phyloP scores from a whole-genome alignment of 768 basidiomycete genomes.

The Candolleomyces aberdarensis region DNA sequence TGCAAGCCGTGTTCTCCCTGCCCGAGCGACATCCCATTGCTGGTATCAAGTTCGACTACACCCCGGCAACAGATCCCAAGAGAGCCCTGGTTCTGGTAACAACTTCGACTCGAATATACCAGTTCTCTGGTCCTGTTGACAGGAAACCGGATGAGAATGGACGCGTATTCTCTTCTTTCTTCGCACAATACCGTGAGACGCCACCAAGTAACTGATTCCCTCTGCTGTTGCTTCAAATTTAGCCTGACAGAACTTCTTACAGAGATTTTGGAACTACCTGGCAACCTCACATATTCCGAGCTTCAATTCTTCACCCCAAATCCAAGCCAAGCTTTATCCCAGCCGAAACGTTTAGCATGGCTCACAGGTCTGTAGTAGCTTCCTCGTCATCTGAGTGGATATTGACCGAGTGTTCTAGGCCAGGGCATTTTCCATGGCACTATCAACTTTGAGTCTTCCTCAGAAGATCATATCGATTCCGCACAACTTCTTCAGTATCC shows the following conservation, averaged over 20 bases:
- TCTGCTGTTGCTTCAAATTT: constrained; percentile 15
- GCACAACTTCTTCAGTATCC: constrained; percentile 82
- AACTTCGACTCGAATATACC: constrained; percentile 86
- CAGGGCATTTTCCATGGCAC: constrained; percentile 87
- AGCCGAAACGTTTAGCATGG: constrained; percentile 84
- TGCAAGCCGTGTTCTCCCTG: constrained; percentile 70
- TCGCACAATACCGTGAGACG: constrained; percentile 68
- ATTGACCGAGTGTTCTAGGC: constrained; percentile 37
- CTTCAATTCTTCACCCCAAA: constrained; percentile 77
- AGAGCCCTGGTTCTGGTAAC: constrained; percentile 74
- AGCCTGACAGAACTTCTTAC: constrained; percentile 12
- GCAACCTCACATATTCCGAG: constrained; percentile 70
- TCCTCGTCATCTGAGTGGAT: background rate
- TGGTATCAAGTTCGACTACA: constrained; percentile 80
- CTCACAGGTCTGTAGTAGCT: constrained; percentile 64
- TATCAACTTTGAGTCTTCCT: constrained; percentile 63
- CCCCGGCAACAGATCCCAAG: constrained; percentile 60
- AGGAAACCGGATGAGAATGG: constrained; percentile 71
- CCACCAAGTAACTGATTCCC: constrained; percentile 62
- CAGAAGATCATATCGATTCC: constrained; percentile 75
- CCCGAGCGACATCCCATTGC: constrained; percentile 82
- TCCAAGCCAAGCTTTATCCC: constrained; percentile 62
- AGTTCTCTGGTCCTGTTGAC: constrained; percentile 73
- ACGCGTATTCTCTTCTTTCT: constrained; percentile 70
- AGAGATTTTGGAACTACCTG: constrained; percentile 93